Evolutionary conservation across 1,284 basidiomycete species (phyloP).

Genomic region (Ganoderma meredithae): DNA sequence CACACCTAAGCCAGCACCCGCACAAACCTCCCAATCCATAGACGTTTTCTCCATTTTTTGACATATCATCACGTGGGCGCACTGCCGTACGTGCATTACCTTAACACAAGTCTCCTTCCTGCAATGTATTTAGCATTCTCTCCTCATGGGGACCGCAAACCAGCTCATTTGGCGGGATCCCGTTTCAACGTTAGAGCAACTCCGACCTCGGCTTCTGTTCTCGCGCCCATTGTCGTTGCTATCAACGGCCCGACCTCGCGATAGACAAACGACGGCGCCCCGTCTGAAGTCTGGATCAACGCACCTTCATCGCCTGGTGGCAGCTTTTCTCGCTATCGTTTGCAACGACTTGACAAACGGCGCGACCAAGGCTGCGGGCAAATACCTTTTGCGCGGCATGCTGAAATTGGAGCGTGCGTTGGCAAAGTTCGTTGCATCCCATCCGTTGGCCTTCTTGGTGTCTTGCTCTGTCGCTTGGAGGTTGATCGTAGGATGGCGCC

Average conservation of each 20-base stretch:
- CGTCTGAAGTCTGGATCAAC: background rate
- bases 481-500: background rate
- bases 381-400: background rate
- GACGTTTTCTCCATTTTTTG: background rate
- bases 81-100: background rate
- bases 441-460: background rate
- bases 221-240: background rate
- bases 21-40: no score
- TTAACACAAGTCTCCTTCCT: background rate
- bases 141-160: no score
- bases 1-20: no score
- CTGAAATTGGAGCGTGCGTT: background rate
- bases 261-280: background rate
- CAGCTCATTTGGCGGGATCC: no score
- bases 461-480: background rate
- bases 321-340: background rate
- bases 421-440: background rate
- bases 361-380: background rate
- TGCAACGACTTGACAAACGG: background rate
- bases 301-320: background rate
- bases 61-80: background rate
- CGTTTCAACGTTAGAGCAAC: background rate
- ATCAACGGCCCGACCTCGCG: background rate
- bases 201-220: background rate
- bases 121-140: no score